Evolutionary conservation across 441 rosid species (phyloP).

Genomic region (Adansonia gregorii): DNA sequence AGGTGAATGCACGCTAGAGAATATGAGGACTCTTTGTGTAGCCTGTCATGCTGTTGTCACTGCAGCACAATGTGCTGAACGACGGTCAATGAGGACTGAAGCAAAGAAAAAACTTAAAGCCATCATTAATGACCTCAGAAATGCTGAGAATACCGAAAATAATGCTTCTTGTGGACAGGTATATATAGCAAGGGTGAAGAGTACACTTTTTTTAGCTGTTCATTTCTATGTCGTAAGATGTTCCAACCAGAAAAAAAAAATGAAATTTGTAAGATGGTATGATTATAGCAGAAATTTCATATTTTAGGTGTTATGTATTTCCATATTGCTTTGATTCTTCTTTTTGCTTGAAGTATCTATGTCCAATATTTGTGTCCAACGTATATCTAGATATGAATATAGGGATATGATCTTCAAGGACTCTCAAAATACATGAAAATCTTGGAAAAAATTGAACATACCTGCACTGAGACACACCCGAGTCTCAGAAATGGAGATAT

Average conservation of each 20-base stretch:
- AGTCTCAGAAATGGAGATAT: background rate
- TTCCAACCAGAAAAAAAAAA: background rate
- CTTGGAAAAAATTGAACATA: too few species aligned
- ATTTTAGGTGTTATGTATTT: background rate
- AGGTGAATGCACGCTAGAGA: conserved; percentile 96
- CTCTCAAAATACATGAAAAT: too few species aligned
- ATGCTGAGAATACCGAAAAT: conserved; percentile 30
- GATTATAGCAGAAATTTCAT: background rate
- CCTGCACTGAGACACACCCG: too few species aligned
- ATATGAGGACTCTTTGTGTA: conserved; percentile 95
- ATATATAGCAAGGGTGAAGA: conserved; percentile 17
- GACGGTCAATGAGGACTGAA: conserved; percentile 51
- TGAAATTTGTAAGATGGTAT: background rate
- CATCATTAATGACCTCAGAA: conserved; percentile 49
- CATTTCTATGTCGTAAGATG: conserved; percentile 2
- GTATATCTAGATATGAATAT: too few species aligned
- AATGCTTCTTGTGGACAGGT: conserved; percentile 48
- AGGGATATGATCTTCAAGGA: too few species aligned
- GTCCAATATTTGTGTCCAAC: too few species aligned
- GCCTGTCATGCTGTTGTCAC: conserved; percentile 91
- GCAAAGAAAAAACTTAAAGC: conserved; percentile 72
- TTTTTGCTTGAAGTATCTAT: too few species aligned
- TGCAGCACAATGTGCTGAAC: conserved; percentile 75
- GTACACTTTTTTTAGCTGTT: background rate
- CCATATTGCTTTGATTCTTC: background rate